These are phyloP conservation scores for Alternaria conjuncta DNA, from an alignment of 2,329 filamentous ascomycete species.

Conservation along the genomic window DNA sequence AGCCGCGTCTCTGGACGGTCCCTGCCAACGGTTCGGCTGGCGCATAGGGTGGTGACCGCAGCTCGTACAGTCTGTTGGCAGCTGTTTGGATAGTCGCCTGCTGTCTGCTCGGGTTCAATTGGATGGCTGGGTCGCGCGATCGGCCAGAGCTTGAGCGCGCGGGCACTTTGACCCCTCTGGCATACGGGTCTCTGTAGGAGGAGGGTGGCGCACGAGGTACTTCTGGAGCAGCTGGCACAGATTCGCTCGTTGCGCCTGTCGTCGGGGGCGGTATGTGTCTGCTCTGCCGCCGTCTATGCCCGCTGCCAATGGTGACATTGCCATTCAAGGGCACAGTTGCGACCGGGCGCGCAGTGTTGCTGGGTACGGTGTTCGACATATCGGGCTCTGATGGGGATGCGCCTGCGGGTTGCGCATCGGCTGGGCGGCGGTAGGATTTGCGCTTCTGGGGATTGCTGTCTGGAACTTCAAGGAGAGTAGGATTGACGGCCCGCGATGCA, in stretches of 20 bases:
- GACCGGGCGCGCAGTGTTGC: constrained; percentile 37
- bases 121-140: constrained; percentile 43
- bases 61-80: constrained; percentile 38
- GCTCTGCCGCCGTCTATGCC: constrained; percentile 41
- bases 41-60: constrained; percentile 40
- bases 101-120: constrained; percentile 43
- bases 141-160: constrained; percentile 35
- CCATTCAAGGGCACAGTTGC: constrained; percentile 29
- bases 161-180: constrained; percentile 31
- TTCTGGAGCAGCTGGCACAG: constrained; percentile 61
- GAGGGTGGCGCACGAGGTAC: constrained; percentile 62
- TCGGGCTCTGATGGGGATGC: constrained; percentile 19
- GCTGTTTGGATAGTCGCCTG: constrained; percentile 43
- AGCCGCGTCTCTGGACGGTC: constrained; percentile 30
- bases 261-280: constrained; percentile 38
- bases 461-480: constrained; percentile 29
- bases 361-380: constrained; percentile 29
- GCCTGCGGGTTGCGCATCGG: constrained; percentile 34
- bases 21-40: constrained; percentile 38
- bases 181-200: constrained; percentile 47
- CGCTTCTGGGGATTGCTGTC: constrained; percentile 43
- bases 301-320: constrained; percentile 31
- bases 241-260: constrained; percentile 28
- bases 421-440: constrained; percentile 41
- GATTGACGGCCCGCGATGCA: constrained; percentile 28